Conservation (phyloP, 371 early-diverging fungal species). For the Dichotomocladium elegans region DNA sequence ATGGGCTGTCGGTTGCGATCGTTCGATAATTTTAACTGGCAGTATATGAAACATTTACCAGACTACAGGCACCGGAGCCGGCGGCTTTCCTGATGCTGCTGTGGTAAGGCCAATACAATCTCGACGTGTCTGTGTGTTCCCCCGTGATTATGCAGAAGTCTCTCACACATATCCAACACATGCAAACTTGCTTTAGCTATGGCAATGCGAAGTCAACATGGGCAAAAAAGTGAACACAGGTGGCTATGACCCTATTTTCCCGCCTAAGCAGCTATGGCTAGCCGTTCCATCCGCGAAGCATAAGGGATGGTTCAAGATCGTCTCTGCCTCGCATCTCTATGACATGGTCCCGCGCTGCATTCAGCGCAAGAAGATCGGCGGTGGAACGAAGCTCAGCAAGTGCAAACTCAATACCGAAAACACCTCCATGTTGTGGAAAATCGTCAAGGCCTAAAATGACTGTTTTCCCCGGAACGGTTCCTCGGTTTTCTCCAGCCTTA, state of each 20-base stretch:
- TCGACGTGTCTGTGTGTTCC: too few relatives aligned
- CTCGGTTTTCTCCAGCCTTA: too few relatives aligned
- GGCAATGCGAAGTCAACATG: conserved; percentile 35
- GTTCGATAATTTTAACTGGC: too few relatives aligned
- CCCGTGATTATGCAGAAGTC: too few relatives aligned
- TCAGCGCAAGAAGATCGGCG: conserved; percentile 13
- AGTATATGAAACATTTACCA: too few relatives aligned
- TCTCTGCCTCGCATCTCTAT: conserved; percentile 28
- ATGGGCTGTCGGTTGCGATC: background rate
- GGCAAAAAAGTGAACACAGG: conserved; percentile 7
- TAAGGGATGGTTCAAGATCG: conserved; percentile 20
- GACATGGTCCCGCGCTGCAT: conserved; percentile 33
- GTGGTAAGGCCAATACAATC: too few relatives aligned
- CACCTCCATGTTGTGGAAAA: conserved; percentile 19
- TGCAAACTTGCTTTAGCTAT: conserved; percentile 16
- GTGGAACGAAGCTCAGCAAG: conserved; percentile 22
- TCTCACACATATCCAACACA: too few relatives aligned
- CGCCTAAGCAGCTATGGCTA: conserved; percentile 31
- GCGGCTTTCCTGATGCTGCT: conserved; percentile 33
- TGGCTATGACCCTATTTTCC: conserved; percentile 20
- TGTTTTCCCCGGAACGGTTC: too few relatives aligned
- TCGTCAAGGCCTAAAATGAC: conserved; percentile 8
- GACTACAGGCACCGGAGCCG: conserved; percentile 6
- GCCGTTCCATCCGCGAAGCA: conserved; percentile 18
- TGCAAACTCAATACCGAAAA: conserved; percentile 26